A percentile compares a stretch with the other conserved stretches of the same genome.
phyloP scores from a whole-genome alignment of 1,284 basidiomycete species.

The Ganoderma multipileum region DNA sequence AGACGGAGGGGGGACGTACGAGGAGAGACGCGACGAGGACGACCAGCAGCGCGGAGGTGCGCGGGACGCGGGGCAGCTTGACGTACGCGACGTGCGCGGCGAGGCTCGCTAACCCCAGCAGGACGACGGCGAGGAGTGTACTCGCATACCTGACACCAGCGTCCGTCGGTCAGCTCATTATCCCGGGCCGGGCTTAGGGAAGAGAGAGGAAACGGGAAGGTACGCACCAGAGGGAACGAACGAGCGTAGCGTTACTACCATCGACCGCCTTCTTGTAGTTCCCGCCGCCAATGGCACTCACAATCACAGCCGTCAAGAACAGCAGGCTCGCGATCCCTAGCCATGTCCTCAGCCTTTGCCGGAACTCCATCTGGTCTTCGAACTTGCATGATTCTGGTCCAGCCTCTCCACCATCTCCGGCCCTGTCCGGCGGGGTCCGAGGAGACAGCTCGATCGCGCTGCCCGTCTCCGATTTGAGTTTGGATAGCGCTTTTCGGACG shows the following conservation, averaged over 20 bases:
- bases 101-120: neutral
- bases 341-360: constrained; percentile 40
- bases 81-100: constrained; percentile 12
- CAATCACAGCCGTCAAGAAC: constrained; percentile 33
- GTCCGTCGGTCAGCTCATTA: neutral
- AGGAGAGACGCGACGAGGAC: constrained; percentile 17
- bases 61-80: constrained; percentile 20
- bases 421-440: neutral
- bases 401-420: neutral
- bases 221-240: constrained; percentile 33
- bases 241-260: constrained; percentile 26
- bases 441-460: neutral
- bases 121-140: constrained; percentile 17
- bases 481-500: neutral
- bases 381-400: neutral
- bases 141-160: constrained; percentile 23
- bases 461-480: too few relatives aligned
- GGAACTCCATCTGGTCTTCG: constrained; percentile 35
- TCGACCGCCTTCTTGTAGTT: constrained; percentile 30
- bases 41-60: constrained; percentile 10
- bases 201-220: too few relatives aligned
- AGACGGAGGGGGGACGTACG: constrained; percentile 9
- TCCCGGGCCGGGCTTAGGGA: too few relatives aligned
- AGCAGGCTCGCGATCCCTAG: constrained; percentile 30
- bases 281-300: constrained; percentile 39